Base-by-base conservation (phyloP, 1,139 yeast genomes). In the Yamadazyma friedrichii region DNA sequence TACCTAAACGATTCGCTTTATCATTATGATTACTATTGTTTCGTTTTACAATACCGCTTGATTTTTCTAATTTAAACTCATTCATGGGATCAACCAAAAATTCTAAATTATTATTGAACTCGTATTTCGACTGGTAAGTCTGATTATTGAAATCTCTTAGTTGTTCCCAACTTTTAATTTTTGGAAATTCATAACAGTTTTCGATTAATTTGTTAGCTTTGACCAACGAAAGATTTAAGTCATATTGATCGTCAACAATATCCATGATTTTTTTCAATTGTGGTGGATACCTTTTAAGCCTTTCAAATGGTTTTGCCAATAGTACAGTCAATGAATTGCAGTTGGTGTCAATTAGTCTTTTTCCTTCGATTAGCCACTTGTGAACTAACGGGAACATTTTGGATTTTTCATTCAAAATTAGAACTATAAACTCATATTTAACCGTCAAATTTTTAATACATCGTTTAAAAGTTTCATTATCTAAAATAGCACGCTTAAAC, bases 201-300 rank as follows among this genome's bases (percentile, higher is more conserved):
- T 50, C 47, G 9, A 54, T 41, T 3, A 56, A 15, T 41, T 44
- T 50, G 31, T 55, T 55, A 10, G 52, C 44, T 35, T 51, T 50
- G 6, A 56, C 50, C 25, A 56, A 42, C 1, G 58, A 43, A 5
- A 55, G 9, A 37, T 48, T 47, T 20, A 56, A 40, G 6, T 39
- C 39, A 30, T 39, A 43, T 9, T 38, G 41, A 3, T 47, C 47
- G 22, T 41, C 43, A n/a, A 44, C 29, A 8, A 24, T 22, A 39
- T 51, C 57, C 32, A 40, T 44, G 11, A 55, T 43, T 16, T 17
- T 31, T 35, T 56, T 56, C 22, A 56, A 36, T 22, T 46, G 43
- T 15, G 37, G 15, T 2, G 60, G 59, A 40, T 53, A 55, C 15
- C 34, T 36, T n/a, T 40, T 32, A 11, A 55, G 25, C 27, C 52